Evolutionary conservation across 2,329 filamentous ascomycete genomes (phyloP).

Genomic region (Orbilia quercus): DNA sequence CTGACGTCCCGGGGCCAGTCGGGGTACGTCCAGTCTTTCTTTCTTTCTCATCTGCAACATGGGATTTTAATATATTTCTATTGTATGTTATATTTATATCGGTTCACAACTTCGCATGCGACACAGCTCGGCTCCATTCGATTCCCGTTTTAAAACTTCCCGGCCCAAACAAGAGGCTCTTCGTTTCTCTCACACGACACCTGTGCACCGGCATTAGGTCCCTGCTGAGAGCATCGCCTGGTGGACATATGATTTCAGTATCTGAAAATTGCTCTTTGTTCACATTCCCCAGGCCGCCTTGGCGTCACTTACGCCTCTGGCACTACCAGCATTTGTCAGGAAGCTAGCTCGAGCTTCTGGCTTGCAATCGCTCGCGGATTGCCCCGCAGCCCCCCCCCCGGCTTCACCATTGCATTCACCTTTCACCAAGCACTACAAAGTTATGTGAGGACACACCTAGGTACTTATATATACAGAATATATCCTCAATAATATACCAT

Average conservation of each 20-base stretch:
- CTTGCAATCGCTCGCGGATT: background rate
- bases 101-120: no score
- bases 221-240: background rate
- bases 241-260: slow-evolving; percentile 4
- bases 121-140: no score
- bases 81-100: no score
- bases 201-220: background rate
- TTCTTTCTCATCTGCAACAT: no score
- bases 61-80: no score
- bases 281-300: slow-evolving; percentile 1
- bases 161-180: background rate
- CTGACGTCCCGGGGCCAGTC: no score
- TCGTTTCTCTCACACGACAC: slow-evolving; percentile 11
- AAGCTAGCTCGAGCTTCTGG: background rate
- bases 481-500: background rate
- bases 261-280: background rate
- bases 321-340: background rate
- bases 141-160: no score
- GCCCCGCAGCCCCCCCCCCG: slow-evolving; percentile 1
- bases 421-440: background rate
- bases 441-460: no score
- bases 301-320: slow-evolving; percentile 1
- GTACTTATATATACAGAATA: background rate
- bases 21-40: no score
- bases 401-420: slow-evolving; percentile 1